Conservation (phyloP, 257 asterid genomes). For the Cinchona pubescens region DNA sequence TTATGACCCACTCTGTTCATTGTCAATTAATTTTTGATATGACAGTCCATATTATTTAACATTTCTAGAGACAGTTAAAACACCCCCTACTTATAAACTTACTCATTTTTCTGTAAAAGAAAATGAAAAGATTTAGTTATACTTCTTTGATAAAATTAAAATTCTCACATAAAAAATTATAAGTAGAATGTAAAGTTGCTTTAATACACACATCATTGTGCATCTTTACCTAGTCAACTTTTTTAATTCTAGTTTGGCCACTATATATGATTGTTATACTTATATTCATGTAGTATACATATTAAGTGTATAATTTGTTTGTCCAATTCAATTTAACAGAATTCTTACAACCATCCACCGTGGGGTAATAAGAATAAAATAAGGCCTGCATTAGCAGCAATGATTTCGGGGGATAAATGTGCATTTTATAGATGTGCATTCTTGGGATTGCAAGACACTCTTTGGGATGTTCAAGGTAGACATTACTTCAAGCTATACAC, state of each 20-base stretch:
- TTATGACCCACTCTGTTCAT: too few relatives aligned
- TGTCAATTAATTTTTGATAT: too few relatives aligned
- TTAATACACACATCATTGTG: too few relatives aligned
- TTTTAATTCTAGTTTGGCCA: too few relatives aligned
- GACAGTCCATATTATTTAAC: too few relatives aligned
- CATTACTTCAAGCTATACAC: constrained; percentile 59
- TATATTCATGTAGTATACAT: background rate
- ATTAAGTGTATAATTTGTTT: too few relatives aligned
- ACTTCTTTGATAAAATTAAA: too few relatives aligned
- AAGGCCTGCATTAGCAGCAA: constrained; percentile 46
- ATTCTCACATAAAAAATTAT: too few relatives aligned
- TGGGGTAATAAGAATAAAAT: constrained; percentile 20
- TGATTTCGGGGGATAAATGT: constrained; percentile 55
- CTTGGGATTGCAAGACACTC: constrained; percentile 62
- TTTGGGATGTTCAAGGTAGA: constrained; percentile 69
- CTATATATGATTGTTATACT: background rate
- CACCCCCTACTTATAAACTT: background rate
- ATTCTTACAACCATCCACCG: constrained; percentile 55
- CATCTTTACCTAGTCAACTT: too few relatives aligned
- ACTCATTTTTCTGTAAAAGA: background rate
- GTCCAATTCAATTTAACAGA: constrained; percentile 32
- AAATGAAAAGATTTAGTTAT: too few relatives aligned
- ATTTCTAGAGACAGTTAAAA: too few relatives aligned
- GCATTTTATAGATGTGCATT: constrained; percentile 51
- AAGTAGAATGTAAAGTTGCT: too few relatives aligned